A percentile compares a stretch with the other conserved stretches of the same genome.
phyloP scores from a whole-genome alignment of 2,329 filamentous ascomycete genomes.

The Ceratocystis huliohia region DNA sequence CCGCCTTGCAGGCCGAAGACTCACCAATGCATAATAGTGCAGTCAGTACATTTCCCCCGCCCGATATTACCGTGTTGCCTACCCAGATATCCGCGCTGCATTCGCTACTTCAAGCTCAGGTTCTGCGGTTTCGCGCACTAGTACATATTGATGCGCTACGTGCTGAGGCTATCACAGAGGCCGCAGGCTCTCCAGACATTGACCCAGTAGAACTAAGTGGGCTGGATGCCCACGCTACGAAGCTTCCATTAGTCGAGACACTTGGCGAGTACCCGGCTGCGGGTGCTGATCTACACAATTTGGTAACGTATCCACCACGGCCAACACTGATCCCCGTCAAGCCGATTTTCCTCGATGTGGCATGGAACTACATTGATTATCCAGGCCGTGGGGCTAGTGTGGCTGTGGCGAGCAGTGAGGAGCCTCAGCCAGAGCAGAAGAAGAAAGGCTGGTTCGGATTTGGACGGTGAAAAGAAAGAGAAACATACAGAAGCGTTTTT shows the following conservation, averaged over 20 bases:
- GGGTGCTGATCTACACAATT: conserved; percentile 59
- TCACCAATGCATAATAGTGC: conserved; percentile 26
- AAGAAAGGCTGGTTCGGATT: conserved; percentile 74
- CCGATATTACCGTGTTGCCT: conserved; percentile 54
- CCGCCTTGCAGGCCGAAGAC: conserved; percentile 29
- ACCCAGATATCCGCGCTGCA: conserved; percentile 47
- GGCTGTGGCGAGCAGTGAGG: conserved; percentile 26
- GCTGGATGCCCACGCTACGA: conserved; percentile 10
- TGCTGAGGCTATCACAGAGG: conserved; percentile 35
- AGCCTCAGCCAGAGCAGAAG: conserved; percentile 34
- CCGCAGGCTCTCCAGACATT: conserved; percentile 19
- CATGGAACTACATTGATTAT: conserved; percentile 96
- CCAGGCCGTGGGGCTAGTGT: conserved; percentile 42
- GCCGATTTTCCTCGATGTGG: conserved; percentile 88
- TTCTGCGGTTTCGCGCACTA: conserved; percentile 71
- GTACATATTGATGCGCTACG: conserved; percentile 64
- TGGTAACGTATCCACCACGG: conserved; percentile 74
- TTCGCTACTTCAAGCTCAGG: conserved; percentile 52
- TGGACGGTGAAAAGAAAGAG: conserved; percentile 33
- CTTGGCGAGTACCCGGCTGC: conserved; percentile 58
- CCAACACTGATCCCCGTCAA: conserved; percentile 78
- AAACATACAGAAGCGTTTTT: neutral
- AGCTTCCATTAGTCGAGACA: conserved; percentile 55
- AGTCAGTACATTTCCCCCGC: conserved; percentile 33
- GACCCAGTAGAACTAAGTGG: no score